Evolutionary conservation across 202 grass and related monocot genomes (phyloP), one percentile per base, ranked within the genome.

Genomic region (Tripidium arundinaceum): DNA sequence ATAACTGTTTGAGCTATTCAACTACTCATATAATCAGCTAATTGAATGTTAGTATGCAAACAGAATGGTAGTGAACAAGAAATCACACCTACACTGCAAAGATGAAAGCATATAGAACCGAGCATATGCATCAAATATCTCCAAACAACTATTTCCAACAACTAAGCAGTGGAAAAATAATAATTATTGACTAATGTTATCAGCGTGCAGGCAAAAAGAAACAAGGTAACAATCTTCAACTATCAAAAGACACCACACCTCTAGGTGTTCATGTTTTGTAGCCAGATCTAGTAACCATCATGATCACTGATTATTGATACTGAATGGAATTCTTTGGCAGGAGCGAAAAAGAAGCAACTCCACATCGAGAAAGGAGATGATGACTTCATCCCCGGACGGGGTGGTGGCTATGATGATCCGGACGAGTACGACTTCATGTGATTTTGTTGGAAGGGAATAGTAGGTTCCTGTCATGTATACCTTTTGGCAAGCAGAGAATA

Each of bases 381-480:
- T 2, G 92, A 96, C 42, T 96, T 85, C 61, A 77, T 85, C 18
- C 67, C 77, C 3, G 71, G 77, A 19, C 45, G 62, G 2, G 83
- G 75, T 75, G 86, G 74, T 10, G 65, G 83, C 63, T 96, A 77
- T 33, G 81, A 96, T 33, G 85, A 87, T 11, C 74, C 83, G 0
- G 96, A 99, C 42, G 96, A 93, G 52, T 99, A 75, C 8, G 90
- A 99, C 75, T 99, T 99, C 84, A 96, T 99, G 92, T 99, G 87
- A 99, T 85, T 40, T 45, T 42, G 29, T 24, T 57, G 83, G 54
- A 21, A 70, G 42, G 75, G 75, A 33, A 45, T 41, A 86, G 3
- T 82, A 69, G 49, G 31, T 64, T 81, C 52, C 68, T 60, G 70
- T 69, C 24, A 71, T 79, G 74, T 89, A 86, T 71, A 90, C 75